Percentiles rank a stretch among this genome's conserved stretches.
phyloP scores from a whole-genome alignment of 1,284 basidiomycete species.

The Trichosporon sp. region DNA sequence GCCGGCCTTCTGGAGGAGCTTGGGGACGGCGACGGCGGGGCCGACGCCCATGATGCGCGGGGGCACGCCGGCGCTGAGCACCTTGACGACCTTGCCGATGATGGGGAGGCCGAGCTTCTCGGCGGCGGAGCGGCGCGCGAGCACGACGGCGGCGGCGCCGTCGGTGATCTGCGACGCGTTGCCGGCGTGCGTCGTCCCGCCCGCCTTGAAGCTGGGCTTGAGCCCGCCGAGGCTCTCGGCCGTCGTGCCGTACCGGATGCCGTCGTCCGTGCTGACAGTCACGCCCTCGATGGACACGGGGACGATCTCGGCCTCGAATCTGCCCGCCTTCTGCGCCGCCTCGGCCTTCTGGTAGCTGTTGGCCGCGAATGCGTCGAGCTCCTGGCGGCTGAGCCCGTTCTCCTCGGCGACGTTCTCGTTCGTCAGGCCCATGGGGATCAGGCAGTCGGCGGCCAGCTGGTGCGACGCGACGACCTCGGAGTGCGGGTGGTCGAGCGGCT shows the following conservation, averaged over 20 bases:
- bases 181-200: slow-evolving; percentile 52
- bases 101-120: slow-evolving; percentile 80
- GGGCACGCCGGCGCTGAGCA: slow-evolving; percentile 69
- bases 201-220: slow-evolving; percentile 81
- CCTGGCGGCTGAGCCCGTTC: slow-evolving; percentile 61
- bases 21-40: slow-evolving; percentile 81
- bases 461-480: slow-evolving; percentile 74
- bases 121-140: slow-evolving; percentile 75
- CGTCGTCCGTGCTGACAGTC: slow-evolving; percentile 74
- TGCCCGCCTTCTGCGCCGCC: slow-evolving; percentile 74
- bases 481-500: slow-evolving; percentile 65
- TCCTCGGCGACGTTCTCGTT: slow-evolving; percentile 77
- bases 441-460: slow-evolving; percentile 79
- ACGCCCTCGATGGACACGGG: slow-evolving; percentile 62
- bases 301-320: slow-evolving; percentile 81
- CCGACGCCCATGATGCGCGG: slow-evolving; percentile 85
- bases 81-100: slow-evolving; percentile 78
- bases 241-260: slow-evolving; percentile 81
- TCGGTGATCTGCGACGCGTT: slow-evolving; percentile 91
- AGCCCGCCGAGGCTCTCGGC: slow-evolving; percentile 72
- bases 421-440: slow-evolving; percentile 91
- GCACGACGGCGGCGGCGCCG: slow-evolving; percentile 87
- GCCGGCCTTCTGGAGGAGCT: slow-evolving; percentile 60
- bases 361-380: slow-evolving; percentile 82
- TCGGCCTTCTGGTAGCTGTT: slow-evolving; percentile 73